Conservation (phyloP, 257 asterid genomes). For the Solanum peruvianum region DNA sequence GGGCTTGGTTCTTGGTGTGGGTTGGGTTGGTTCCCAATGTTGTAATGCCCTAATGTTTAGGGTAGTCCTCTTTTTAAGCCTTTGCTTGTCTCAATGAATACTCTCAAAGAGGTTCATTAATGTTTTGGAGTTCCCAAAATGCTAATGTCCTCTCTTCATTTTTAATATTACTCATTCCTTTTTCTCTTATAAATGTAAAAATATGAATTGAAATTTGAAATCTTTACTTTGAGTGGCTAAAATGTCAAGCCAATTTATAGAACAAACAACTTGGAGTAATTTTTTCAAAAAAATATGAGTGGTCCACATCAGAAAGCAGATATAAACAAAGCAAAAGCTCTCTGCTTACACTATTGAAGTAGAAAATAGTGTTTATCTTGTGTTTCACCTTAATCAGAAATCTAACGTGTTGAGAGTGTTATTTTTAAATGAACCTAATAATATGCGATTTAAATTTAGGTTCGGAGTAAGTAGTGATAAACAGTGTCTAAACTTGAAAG, state of each 20-base stretch:
- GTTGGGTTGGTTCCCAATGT: background rate
- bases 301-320: background rate
- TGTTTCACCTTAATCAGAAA: background rate
- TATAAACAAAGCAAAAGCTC: background rate
- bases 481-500: background rate
- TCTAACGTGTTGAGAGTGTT: no score
- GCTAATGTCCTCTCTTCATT: background rate
- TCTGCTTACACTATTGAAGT: background rate
- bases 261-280: background rate
- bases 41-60: background rate
- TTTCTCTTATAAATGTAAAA: background rate
- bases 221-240: background rate
- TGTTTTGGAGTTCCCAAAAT: background rate
- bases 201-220: background rate
- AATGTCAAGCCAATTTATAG: background rate
- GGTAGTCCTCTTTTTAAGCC: background rate
- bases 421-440: rapidly evolving
- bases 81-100: background rate
- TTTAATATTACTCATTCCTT: background rate
- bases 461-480: no score
- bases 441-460: no score
- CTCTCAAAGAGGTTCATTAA: background rate
- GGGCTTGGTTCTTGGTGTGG: background rate
- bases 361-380: no score
- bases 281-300: rapidly evolving